Evolutionary conservation across 1,284 basidiomycete genomes (phyloP).

Genomic region (Termitomyces sp.): DNA sequence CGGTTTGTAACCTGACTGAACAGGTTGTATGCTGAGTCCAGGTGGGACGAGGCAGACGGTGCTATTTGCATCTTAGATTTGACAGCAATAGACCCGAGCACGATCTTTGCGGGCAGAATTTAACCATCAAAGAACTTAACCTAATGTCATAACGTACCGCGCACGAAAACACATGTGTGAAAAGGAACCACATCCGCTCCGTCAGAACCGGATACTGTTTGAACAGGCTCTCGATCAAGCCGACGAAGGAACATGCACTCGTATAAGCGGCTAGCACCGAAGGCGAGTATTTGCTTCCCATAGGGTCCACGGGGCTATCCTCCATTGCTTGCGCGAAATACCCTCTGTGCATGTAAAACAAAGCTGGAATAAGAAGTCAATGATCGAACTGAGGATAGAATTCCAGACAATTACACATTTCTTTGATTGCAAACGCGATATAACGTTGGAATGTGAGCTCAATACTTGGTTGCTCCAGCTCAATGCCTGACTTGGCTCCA

Average conservation of each 20-base stretch:
- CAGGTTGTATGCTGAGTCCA: constrained; percentile 55
- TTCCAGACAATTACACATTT: constrained; percentile 44
- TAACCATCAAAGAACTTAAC: background rate
- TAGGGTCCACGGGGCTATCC: constrained; percentile 55
- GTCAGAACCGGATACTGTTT: constrained; percentile 58
- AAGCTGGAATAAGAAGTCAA: constrained; percentile 30
- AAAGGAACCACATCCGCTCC: constrained; percentile 69
- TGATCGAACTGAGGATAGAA: background rate
- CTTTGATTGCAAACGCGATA: constrained; percentile 56
- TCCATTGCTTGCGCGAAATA: constrained; percentile 68
- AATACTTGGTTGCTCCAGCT: constrained; percentile 41
- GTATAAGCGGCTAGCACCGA: constrained; percentile 63
- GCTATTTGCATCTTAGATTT: constrained; percentile 58
- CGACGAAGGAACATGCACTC: constrained; percentile 64
- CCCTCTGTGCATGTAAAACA: constrained; percentile 70
- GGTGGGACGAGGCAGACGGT: constrained; percentile 55
- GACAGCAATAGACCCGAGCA: constrained; percentile 61
- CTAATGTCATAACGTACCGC: constrained; percentile 37
- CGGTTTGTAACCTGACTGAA: constrained; percentile 50
- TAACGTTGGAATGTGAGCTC: constrained; percentile 62
- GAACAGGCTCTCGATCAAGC: constrained; percentile 55
- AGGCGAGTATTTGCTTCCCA: constrained; percentile 64
- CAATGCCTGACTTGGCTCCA: constrained; percentile 37
- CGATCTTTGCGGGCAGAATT: constrained; percentile 46
- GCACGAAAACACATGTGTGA: constrained; percentile 70